Base-by-base conservation (phyloP, 495 filamentous ascomycete species). In the Pyronema domesticum region DNA sequence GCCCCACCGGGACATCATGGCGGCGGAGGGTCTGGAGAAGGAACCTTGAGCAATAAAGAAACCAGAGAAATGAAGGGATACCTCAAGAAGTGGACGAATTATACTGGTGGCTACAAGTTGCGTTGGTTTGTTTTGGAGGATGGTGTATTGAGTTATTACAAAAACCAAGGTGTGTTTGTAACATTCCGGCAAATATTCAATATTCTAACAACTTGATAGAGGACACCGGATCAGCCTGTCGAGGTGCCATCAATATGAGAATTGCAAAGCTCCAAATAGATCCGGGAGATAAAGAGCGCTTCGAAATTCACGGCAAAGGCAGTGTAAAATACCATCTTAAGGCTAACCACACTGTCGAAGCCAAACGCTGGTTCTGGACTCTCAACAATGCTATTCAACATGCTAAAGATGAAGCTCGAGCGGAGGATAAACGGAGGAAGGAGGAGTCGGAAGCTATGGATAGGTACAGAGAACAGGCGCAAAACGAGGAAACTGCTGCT, bases 1-100 rank as follows among this genome's bases (percentile, higher is more conserved):
- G 55, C 45, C 11, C 40, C 39, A 19, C 36, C 23, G 18, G 55
- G 55, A 44, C 23, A 36, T 55, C 18, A 34, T 10, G 74, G 72
- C 0, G 72, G 76, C 7, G 65, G 75, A 3, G 71, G 72, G 7
- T 72, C 76, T 42, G 71, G 72, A 0, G 69, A 73, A 33, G 75
- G 77, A 14, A 84, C 93, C 58, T 72, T 74, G 30, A 67, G 72
- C 7, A 70, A 87, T 53, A 91, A 89, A 58, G 91, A 98, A 57
- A 80, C 82, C 8, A 78, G 88, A 44, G 91, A 96, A 67, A 95
- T 96, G 86, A 94, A 89, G 69, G 91, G 91, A 7, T 98, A 96
- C 66, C 72, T 98, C 54, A 95, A 95, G 68, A 98, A 98, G 65
- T 98, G 91, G 91, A 96, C 91, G 17, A 98, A 98, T 62, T 98